Evolutionary conservation across 2,329 filamentous ascomycete species (phyloP), one percentile per base, ranked within the genome.

Genomic region (Penicillium fuscoglaucum): DNA sequence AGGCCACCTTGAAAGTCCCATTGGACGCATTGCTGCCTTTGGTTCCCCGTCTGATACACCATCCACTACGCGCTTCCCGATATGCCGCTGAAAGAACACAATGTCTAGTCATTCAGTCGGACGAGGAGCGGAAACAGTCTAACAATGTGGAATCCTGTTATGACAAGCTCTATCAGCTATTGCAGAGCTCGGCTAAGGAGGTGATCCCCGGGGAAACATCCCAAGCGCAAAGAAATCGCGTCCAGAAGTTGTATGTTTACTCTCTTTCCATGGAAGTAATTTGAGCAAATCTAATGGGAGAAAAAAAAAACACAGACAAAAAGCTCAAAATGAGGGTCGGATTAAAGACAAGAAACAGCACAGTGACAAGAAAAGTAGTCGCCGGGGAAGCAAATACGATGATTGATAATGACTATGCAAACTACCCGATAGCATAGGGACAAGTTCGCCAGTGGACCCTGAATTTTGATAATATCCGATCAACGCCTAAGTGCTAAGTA

Each of bases 161-260:
- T 68, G 75, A 78, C 48, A 85, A 84, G 67, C 77, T 88, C 59
- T 77, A 83, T 60, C 76, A 82, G 53, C 67, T 86, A 55, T 78
- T 88, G 50, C 69, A 79, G 28, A 78, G 79, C 31, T 80, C 80
- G 21, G 85, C 80, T 6, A 76, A 76, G 26, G 70, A 76, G 26
- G 75, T 75, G 3, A 78, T 88, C 24, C 85, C 84, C 0, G 84
- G 84, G n/a, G 83, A 87, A 70, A 86, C 85, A 7, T 83, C 82
- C 24, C 74, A 76, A 51, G 83, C 80, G 62, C 84, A 87, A 67
- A 76, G 72, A 57, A 76, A 82, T 61, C 80, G 78, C 44, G 84
- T 87, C 13, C 80, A 80, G 65, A 76, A 77, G 63, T 68, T 87
- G 79, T 84, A 76, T 31, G 80, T 67, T 12, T 33, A 44, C n/a